Conservation (phyloP, 257 asterid species). For the Hygrophila difformis region DNA sequence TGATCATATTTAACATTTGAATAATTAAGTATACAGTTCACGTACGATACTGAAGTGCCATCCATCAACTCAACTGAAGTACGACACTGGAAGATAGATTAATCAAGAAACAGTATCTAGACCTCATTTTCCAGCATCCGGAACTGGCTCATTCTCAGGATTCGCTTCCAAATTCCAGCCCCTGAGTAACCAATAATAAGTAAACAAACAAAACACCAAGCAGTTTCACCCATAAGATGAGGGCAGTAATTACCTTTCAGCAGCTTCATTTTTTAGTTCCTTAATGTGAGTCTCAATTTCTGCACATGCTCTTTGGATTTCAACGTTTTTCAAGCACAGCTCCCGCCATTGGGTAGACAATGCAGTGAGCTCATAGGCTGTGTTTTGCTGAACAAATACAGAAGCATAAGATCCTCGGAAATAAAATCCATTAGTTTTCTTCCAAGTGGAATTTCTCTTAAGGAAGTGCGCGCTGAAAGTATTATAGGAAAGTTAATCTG, state of each 20-base stretch:
- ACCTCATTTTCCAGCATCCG: slow-evolving; percentile 34
- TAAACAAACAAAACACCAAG: slow-evolving; percentile 3
- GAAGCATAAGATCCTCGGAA: neutral
- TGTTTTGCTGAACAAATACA: slow-evolving; percentile 63
- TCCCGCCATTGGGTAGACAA: slow-evolving; percentile 91
- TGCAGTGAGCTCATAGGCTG: slow-evolving; percentile 90
- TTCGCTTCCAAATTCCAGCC: slow-evolving; percentile 63
- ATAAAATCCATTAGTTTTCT: neutral
- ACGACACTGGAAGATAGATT: too few relatives aligned
- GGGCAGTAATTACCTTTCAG: slow-evolving; percentile 37
- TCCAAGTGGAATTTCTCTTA: slow-evolving; percentile 1
- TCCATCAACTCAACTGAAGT: too few relatives aligned
- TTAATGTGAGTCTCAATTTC: slow-evolving; percentile 46
- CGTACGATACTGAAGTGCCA: too few relatives aligned
- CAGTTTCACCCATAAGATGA: slow-evolving; percentile 8
- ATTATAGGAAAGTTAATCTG: neutral
- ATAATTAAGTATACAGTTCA: too few relatives aligned
- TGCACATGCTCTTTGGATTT: slow-evolving; percentile 79
- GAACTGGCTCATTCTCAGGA: slow-evolving; percentile 36
- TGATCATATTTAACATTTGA: too few relatives aligned
- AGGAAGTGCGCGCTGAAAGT: neutral
- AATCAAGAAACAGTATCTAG: neutral
- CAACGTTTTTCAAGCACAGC: slow-evolving; percentile 77
- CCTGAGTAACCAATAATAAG: slow-evolving; percentile 24
- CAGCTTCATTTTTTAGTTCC: slow-evolving; percentile 56